Evolutionary conservation across 192 early-diverging fungal genomes (phyloP).

Genomic region (Mortierella antarctica): DNA sequence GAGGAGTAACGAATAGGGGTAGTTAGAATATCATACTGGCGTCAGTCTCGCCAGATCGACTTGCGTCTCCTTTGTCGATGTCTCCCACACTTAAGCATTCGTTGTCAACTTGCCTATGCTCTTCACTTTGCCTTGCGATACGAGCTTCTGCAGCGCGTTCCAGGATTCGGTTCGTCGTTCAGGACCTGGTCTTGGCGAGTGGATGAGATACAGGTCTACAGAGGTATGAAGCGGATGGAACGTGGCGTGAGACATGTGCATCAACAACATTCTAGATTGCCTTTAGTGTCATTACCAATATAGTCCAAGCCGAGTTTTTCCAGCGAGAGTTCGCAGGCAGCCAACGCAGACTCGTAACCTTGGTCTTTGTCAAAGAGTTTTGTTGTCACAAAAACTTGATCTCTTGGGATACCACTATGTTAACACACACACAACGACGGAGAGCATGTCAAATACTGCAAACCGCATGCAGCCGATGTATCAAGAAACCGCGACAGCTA

Average conservation of each 20-base stretch:
- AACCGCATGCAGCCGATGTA: background rate
- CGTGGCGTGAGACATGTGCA: too few species aligned
- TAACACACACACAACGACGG: background rate
- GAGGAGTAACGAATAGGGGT: too few species aligned
- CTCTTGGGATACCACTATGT: constrained; percentile 57
- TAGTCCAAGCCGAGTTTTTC: constrained; percentile 63
- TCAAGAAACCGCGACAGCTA: too few species aligned
- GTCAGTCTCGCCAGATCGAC: too few species aligned
- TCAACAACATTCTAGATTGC: too few species aligned
- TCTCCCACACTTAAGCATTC: background rate
- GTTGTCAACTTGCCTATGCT: constrained; percentile 51
- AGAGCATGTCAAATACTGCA: background rate
- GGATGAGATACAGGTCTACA: constrained; percentile 68
- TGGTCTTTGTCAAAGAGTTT: constrained; percentile 69
- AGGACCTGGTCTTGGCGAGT: constrained; percentile 65
- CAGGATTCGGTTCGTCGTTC: constrained; percentile 60
- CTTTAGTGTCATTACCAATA: constrained; percentile 51
- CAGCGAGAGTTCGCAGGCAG: constrained; percentile 64
- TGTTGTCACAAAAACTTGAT: constrained; percentile 71
- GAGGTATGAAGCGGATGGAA: background rate
- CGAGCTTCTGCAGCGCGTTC: constrained; percentile 62
- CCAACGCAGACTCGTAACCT: constrained; percentile 57
- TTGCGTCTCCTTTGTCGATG: background rate
- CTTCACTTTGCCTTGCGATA: constrained; percentile 60
- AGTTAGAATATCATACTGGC: too few species aligned